Conservation (phyloP, 2,329 filamentous ascomycete species). For the Neurospora crassa region DNA sequence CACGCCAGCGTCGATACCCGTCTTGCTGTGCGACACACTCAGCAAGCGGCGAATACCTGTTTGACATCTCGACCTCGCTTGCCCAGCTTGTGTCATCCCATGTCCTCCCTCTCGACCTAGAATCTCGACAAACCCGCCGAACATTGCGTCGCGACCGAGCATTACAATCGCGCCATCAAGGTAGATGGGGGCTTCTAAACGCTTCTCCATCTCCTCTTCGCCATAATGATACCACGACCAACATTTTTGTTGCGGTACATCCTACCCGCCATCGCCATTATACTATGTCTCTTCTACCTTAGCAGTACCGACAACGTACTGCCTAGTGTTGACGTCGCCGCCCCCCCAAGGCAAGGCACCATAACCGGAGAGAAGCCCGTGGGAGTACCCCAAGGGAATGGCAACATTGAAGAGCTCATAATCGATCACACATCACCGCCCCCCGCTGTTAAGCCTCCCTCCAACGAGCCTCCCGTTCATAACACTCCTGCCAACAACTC, state of each 20-base stretch:
- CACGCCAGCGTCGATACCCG: background rate
- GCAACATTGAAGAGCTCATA: background rate
- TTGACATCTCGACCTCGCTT: background rate
- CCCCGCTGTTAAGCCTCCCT: background rate
- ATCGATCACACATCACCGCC: background rate
- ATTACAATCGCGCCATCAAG: background rate
- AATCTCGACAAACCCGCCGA: background rate
- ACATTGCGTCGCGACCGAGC: background rate
- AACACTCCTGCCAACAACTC: background rate
- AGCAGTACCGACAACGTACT: constrained; percentile 1
- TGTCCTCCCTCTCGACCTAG: background rate
- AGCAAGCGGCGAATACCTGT: background rate
- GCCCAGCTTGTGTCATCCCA: background rate
- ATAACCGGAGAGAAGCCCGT: background rate
- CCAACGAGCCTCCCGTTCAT: background rate
- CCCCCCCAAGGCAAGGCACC: background rate
- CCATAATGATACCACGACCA: background rate
- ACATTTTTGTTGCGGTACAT: constrained; percentile 26
- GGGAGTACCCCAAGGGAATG: background rate
- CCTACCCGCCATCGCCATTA: constrained; percentile 24
- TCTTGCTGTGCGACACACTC: background rate
- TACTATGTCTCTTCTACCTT: constrained; percentile 26
- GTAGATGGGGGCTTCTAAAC: background rate
- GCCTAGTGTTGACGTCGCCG: background rate
- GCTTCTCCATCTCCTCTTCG: background rate